Conservation (phyloP, 169 alveolate species). For the Eimeria necatrix region DNA sequence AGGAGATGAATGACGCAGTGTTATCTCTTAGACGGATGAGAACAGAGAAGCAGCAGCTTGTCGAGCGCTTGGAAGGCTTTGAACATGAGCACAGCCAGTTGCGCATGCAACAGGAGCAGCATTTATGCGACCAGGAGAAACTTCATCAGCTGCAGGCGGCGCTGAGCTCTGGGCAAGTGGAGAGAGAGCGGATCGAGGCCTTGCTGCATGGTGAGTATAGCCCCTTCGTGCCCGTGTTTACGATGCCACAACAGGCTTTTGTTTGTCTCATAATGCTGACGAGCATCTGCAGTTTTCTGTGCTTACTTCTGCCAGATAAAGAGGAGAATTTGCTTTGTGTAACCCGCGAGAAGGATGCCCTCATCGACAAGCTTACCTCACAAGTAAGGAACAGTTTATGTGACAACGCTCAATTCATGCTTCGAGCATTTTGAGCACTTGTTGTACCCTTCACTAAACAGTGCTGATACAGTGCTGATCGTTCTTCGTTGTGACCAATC, state of each 20-base stretch:
- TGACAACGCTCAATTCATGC: neutral
- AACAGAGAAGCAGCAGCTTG: constrained; percentile 74
- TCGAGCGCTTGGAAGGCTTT: constrained; percentile 55
- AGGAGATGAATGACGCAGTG: constrained; percentile 63
- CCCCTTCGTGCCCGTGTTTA: neutral
- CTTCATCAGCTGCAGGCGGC: constrained; percentile 15
- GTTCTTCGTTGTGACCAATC: neutral
- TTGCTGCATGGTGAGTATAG: constrained; percentile 40
- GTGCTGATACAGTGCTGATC: neutral
- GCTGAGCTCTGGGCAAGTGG: constrained; percentile 33
- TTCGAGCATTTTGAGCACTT: neutral
- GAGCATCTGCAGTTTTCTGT: neutral
- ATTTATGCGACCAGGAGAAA: neutral
- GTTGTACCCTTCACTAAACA: too few species aligned
- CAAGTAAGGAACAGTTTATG: constrained; percentile 23
- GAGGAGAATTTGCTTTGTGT: constrained; percentile 58
- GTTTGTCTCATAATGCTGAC: neutral
- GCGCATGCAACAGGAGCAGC: constrained; percentile 60
- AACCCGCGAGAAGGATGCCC: constrained; percentile 63
- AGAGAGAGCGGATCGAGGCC: constrained; percentile 9
- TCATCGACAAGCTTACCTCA: constrained; percentile 19
- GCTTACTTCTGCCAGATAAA: constrained; percentile 42
- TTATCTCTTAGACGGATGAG: constrained; percentile 62
- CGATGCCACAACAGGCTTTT: neutral
- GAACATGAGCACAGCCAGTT: constrained; percentile 66